Evolutionary conservation across 2,329 filamentous ascomycete genomes (phyloP).

Genomic region (Claviceps sp.): DNA sequence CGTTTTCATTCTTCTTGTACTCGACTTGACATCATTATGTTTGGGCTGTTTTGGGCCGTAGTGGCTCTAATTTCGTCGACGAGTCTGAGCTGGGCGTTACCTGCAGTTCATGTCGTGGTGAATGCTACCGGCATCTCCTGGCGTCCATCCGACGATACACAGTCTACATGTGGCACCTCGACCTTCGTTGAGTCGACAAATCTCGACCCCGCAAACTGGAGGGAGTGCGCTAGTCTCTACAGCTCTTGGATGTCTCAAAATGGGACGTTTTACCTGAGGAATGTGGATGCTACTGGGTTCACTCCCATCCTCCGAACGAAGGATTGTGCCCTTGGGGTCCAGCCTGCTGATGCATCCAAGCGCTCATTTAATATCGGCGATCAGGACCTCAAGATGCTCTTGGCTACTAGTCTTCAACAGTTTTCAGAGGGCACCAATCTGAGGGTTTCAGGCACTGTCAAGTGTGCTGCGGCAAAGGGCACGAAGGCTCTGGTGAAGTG

Average conservation of each 20-base stretch:
- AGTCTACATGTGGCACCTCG: slow-evolving; percentile 15
- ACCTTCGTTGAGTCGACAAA: slow-evolving; percentile 11
- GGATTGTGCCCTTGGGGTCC: slow-evolving; percentile 16
- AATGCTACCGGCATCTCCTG: slow-evolving; percentile 13
- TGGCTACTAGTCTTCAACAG: slow-evolving; percentile 10
- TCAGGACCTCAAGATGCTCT: slow-evolving; percentile 11
- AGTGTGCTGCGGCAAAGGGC: slow-evolving; percentile 8
- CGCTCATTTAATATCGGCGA: slow-evolving; percentile 13
- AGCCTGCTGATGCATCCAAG: slow-evolving; percentile 9
- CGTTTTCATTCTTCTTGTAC: not conserved
- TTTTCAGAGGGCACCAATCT: slow-evolving; percentile 11
- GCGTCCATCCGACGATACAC: slow-evolving; percentile 11
- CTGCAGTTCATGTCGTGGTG: not conserved
- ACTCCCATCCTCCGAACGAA: slow-evolving; percentile 13
- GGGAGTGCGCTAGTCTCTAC: slow-evolving; percentile 18
- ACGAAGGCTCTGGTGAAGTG: slow-evolving; percentile 10
- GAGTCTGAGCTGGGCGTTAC: not conserved
- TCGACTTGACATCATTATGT: not conserved
- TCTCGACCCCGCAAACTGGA: slow-evolving; percentile 16
- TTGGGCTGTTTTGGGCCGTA: not conserved
- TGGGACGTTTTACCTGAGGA: slow-evolving; percentile 16
- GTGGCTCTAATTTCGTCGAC: not conserved
- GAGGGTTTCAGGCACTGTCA: slow-evolving; percentile 11
- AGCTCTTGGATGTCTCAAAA: slow-evolving; percentile 16
- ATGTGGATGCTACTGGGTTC: slow-evolving; percentile 7